Conservation (phyloP, 2,329 filamentous ascomycete species). For the Pseudogymnoascus sp. region DNA sequence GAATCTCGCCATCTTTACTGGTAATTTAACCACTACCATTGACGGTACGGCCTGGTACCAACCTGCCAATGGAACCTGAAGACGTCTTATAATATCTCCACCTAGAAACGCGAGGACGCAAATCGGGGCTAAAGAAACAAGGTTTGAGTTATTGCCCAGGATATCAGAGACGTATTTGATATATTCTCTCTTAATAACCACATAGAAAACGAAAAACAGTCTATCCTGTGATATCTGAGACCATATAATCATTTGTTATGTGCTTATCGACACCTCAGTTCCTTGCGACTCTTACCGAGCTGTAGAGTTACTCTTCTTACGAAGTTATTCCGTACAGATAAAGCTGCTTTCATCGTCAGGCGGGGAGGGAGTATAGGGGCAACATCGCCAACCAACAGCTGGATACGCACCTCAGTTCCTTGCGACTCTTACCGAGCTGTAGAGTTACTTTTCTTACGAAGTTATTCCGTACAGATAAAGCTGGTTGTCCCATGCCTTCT, state of each 20-base stretch:
- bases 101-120: not conserved
- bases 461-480: too few relatives aligned
- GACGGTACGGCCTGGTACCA: slow-evolving; percentile 32
- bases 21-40: slow-evolving; percentile 26
- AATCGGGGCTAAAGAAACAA: not conserved
- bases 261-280: too few relatives aligned
- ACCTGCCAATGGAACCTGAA: slow-evolving; percentile 27
- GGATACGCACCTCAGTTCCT: too few relatives aligned
- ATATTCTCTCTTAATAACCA: not conserved
- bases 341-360: not conserved
- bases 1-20: slow-evolving; percentile 35
- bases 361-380: not conserved
- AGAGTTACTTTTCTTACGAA: too few relatives aligned
- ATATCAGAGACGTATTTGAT: not conserved
- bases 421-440: too few relatives aligned
- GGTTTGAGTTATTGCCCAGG: not conserved
- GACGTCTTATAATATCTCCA: not conserved
- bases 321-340: not conserved
- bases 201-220: too few relatives aligned
- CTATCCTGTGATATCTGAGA: too few relatives aligned
- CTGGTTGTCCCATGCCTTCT: not conserved
- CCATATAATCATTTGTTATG: too few relatives aligned
- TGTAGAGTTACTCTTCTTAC: not conserved
- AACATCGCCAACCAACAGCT: not conserved
- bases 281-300: not conserved